phyloP scores from a whole-genome alignment of 1,284 basidiomycete genomes.

The Xanthoconium separans region DNA sequence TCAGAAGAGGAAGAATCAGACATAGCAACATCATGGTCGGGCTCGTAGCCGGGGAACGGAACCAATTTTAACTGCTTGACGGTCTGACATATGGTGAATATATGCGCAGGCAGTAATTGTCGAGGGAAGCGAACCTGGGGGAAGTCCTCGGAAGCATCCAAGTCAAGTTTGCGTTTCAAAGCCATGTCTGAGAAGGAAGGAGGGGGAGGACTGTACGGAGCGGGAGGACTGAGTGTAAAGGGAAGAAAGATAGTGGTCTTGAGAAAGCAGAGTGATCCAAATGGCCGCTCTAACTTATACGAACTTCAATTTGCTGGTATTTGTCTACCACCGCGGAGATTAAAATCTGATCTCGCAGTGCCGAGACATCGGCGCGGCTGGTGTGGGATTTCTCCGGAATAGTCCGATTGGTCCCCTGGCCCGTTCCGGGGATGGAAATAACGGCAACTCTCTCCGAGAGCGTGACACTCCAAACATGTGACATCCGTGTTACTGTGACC shows the following conservation, averaged over 20 bases:
- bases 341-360: conserved; percentile 16
- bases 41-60: conserved; percentile 63
- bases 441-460: conserved; percentile 5
- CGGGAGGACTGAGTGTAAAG: conserved; percentile 16
- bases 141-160: conserved; percentile 52
- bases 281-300: conserved; percentile 35
- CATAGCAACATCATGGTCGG: conserved; percentile 68
- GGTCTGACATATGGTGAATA: conserved; percentile 38
- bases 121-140: conserved; percentile 39
- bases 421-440: conserved; percentile 11
- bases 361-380: conserved; percentile 17
- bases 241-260: conserved; percentile 21
- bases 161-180: conserved; percentile 70
- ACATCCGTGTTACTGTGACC: conserved; percentile 20
- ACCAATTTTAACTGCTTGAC: conserved; percentile 70
- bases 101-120: conserved; percentile 16
- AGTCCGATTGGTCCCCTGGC: conserved; percentile 28
- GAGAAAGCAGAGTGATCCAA: conserved; percentile 22
- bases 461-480: conserved; percentile 15
- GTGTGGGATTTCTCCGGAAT: conserved; percentile 8
- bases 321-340: conserved; percentile 28
- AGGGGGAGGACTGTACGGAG: conserved; percentile 15
- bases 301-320: conserved; percentile 25
- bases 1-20: conserved; percentile 53
- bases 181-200: conserved; percentile 47